phyloP scores from a whole-genome alignment of 2,329 filamentous ascomycete genomes.

The Graphilbum fragrans region DNA sequence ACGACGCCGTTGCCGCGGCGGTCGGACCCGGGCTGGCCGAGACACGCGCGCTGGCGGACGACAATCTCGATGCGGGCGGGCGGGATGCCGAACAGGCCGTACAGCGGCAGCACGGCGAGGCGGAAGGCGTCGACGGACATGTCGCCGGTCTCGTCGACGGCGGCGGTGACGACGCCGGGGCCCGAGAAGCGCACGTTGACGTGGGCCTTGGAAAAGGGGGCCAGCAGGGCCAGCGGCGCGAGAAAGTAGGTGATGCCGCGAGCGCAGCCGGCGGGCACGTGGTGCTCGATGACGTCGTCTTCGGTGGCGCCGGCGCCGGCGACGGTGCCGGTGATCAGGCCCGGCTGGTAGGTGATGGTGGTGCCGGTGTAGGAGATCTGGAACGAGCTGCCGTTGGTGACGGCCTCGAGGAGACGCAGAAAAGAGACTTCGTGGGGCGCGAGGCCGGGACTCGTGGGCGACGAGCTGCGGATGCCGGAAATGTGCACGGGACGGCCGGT shows the following conservation, averaged over 20 bases:
- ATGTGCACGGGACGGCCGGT: slow-evolving; percentile 85
- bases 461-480: slow-evolving; percentile 82
- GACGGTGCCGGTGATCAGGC: slow-evolving; percentile 77
- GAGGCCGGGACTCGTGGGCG: slow-evolving; percentile 76
- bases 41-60: slow-evolving; percentile 68
- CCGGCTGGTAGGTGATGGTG: slow-evolving; percentile 81
- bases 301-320: slow-evolving; percentile 55
- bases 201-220: slow-evolving; percentile 84
- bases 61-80: slow-evolving; percentile 72
- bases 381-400: slow-evolving; percentile 91
- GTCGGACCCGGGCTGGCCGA: slow-evolving; percentile 49
- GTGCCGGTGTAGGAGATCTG: slow-evolving; percentile 96
- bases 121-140: slow-evolving; percentile 87
- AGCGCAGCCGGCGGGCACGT: slow-evolving; percentile 62
- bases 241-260: slow-evolving; percentile 88
- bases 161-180: slow-evolving; percentile 81
- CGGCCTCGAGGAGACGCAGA: slow-evolving; percentile 80
- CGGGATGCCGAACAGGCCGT: slow-evolving; percentile 77
- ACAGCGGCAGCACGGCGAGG: slow-evolving; percentile 82
- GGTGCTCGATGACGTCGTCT: slow-evolving; percentile 69
- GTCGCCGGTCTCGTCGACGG: slow-evolving; percentile 65
- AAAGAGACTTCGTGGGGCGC: slow-evolving; percentile 91
- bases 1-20: slow-evolving; percentile 80
- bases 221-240: slow-evolving; percentile 75
- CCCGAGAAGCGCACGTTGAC: slow-evolving; percentile 86